Evolutionary conservation across 2,329 filamentous ascomycete species (phyloP).

Genomic region (Paecilomyces variotii): DNA sequence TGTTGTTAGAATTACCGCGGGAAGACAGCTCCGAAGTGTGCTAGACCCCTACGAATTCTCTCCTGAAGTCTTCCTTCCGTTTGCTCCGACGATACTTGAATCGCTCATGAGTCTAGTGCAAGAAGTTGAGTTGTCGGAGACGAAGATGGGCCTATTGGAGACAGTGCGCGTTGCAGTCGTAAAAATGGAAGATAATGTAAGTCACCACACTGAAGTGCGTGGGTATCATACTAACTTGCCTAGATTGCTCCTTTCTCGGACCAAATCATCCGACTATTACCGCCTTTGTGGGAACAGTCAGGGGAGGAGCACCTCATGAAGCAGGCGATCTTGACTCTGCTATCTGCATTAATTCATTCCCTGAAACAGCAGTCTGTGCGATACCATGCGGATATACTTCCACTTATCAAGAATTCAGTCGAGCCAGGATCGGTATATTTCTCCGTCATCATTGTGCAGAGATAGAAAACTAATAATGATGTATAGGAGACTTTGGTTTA

Average conservation of each 20-base stretch:
- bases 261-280: slow-evolving; percentile 71
- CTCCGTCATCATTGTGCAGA: background rate
- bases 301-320: slow-evolving; percentile 89
- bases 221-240: background rate
- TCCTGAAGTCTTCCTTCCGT: slow-evolving; percentile 65
- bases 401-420: slow-evolving; percentile 72
- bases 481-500: slow-evolving; percentile 59
- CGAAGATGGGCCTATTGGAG: slow-evolving; percentile 81
- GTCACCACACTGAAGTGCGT: slow-evolving; percentile 7
- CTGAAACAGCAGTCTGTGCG: slow-evolving; percentile 70
- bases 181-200: slow-evolving; percentile 66
- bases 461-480: slow-evolving; percentile 2
- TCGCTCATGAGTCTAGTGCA: slow-evolving; percentile 70
- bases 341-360: slow-evolving; percentile 75
- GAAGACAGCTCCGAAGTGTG: slow-evolving; percentile 70
- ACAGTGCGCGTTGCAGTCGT: slow-evolving; percentile 75
- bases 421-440: slow-evolving; percentile 59
- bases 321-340: slow-evolving; percentile 79
- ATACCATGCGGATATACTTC: slow-evolving; percentile 73
- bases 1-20: slow-evolving; percentile 86
- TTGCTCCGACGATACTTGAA: slow-evolving; percentile 63
- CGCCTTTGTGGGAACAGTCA: slow-evolving; percentile 74
- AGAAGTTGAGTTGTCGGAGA: slow-evolving; percentile 74
- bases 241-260: slow-evolving; percentile 61
- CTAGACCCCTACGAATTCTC: slow-evolving; percentile 80